Evolutionary conservation across 306 rosid species (phyloP).

Genomic region (Astragalus membranaceus): DNA sequence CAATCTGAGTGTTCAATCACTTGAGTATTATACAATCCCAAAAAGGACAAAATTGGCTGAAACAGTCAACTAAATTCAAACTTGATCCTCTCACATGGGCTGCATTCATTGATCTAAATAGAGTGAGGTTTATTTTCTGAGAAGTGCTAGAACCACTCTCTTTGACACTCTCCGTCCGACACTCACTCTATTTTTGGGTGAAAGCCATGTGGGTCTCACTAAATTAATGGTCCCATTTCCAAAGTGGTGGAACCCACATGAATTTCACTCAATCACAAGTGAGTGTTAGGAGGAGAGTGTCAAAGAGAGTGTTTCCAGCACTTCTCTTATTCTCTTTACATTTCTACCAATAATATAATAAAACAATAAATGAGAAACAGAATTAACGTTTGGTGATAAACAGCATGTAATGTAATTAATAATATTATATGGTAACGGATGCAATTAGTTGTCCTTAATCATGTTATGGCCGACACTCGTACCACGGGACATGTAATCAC

Average conservation of each 20-base stretch:
- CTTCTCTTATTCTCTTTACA: neutral
- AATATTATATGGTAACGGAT: neutral
- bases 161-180: too few species aligned
- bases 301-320: too few species aligned
- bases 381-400: neutral
- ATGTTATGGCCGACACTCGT: neutral
- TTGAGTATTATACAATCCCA: neutral
- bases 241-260: too few species aligned
- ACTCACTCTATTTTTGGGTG: too few species aligned
- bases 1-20: neutral
- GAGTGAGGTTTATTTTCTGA: neutral
- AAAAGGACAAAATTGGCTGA: neutral
- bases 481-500: neutral
- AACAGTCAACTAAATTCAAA: neutral
- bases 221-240: too few species aligned
- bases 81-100: neutral
- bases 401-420: neutral
- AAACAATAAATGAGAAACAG: neutral
- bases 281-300: too few species aligned
- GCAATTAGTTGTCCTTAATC: neutral
- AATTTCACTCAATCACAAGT: too few species aligned
- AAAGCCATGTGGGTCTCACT: too few species aligned
- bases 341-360: neutral
- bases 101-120: neutral
- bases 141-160: too few species aligned